These are phyloP conservation scores for Rosa multiflora DNA, from an alignment of 306 rosid genomes.

Conservation along the genomic window DNA sequence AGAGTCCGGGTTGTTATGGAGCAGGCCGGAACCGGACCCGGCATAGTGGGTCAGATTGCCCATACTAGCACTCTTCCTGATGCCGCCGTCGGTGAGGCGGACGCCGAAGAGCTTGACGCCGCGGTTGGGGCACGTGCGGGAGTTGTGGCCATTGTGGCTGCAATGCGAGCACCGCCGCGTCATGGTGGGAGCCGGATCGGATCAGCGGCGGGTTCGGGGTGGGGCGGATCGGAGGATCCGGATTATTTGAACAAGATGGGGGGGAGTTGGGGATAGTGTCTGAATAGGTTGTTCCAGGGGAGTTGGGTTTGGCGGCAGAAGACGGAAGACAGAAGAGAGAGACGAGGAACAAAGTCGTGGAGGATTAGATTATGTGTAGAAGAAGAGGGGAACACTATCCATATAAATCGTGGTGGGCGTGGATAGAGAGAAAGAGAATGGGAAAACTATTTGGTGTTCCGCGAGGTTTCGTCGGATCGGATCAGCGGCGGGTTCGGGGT, in stretches of 20 bases:
- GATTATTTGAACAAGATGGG: constrained; percentile 26
- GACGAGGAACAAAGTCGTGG: neutral
- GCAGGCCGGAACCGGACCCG: constrained; percentile 43
- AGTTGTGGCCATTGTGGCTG: constrained; percentile 97
- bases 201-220: neutral
- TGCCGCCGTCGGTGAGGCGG: constrained; percentile 88
- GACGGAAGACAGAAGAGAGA: neutral
- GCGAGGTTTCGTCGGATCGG: constrained; percentile 18
- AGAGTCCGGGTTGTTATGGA: constrained; percentile 59
- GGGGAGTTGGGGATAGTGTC: neutral
- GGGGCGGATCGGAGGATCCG: constrained; percentile 35
- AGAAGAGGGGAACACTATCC: constrained; percentile 58
- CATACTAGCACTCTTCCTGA: constrained; percentile 97
- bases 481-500: neutral
- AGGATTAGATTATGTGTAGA: neutral
- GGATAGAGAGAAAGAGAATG: constrained; percentile 28
- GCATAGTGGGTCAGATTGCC: constrained; percentile 90
- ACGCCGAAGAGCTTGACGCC: constrained; percentile 96
- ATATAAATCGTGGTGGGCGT: constrained; percentile 41
- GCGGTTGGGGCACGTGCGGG: constrained; percentile 93
- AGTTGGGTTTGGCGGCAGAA: neutral
- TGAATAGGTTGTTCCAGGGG: constrained; percentile 1
- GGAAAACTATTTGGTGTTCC: neutral
- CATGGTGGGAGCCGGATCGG: constrained; percentile 46
- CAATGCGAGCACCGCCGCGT: constrained; percentile 98